phyloP scores from a whole-genome alignment of 345 rosid genomes.

The Trapa bicornis region DNA sequence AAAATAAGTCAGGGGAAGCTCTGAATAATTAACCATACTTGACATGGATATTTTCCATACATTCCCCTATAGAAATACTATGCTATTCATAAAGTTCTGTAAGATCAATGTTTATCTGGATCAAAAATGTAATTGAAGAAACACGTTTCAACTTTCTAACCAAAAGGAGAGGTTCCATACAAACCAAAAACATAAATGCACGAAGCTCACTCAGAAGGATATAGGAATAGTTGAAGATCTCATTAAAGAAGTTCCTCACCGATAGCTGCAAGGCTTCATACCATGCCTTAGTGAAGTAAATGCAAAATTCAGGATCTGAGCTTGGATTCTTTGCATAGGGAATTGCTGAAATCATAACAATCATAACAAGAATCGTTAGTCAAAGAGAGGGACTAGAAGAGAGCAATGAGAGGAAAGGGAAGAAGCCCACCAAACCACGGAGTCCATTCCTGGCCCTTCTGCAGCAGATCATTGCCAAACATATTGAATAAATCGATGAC shows the following conservation, averaged over 20 bases:
- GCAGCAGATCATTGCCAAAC: slow-evolving; percentile 43
- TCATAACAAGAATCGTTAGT: slow-evolving; percentile 4
- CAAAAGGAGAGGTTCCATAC: neutral
- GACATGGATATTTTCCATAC: neutral
- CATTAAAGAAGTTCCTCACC: slow-evolving; percentile 55
- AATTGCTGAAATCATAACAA: slow-evolving; percentile 28
- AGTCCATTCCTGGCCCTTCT: slow-evolving; percentile 37
- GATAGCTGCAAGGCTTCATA: slow-evolving; percentile 45
- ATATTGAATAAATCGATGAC: slow-evolving; percentile 41
- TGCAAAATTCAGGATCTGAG: slow-evolving; percentile 47
- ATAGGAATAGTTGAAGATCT: slow-evolving; percentile 59
- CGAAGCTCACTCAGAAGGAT: slow-evolving; percentile 28
- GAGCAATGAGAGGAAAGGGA: neutral
- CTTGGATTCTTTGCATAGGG: slow-evolving; percentile 54
- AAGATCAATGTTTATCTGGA: neutral
- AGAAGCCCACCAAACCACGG: slow-evolving; percentile 51
- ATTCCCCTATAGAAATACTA: neutral
- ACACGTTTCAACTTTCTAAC: neutral
- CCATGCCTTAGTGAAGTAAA: slow-evolving; percentile 64
- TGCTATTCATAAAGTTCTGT: neutral
- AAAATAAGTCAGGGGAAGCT: neutral
- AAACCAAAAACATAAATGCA: neutral
- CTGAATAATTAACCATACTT: neutral
- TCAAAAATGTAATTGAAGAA: neutral
- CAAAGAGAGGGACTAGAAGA: neutral